These are phyloP conservation scores for Tuber indicum DNA, from an alignment of 495 filamentous ascomycete species.

Conservation along the genomic window DNA sequence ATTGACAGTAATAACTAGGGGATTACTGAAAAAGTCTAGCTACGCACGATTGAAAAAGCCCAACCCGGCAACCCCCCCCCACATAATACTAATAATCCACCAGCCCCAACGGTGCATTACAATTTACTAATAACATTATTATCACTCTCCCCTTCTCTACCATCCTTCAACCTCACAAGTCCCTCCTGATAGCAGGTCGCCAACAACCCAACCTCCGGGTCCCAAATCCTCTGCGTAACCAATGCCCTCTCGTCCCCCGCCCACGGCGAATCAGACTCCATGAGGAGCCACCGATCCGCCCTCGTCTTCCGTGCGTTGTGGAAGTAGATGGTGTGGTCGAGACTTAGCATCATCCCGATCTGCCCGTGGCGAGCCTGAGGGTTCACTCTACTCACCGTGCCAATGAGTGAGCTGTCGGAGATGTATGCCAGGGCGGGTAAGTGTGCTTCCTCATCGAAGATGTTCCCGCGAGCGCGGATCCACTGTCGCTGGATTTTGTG, in stretches of 20 bases:
- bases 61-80: neutral
- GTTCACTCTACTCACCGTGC: constrained; percentile 60
- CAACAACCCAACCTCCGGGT: constrained; percentile 70
- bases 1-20: no score
- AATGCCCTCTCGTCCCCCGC: constrained; percentile 80
- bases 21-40: neutral
- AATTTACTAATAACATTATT: constrained; percentile 13
- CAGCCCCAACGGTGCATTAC: neutral
- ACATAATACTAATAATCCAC: neutral
- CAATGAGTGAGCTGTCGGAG: constrained; percentile 85
- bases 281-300: constrained; percentile 91
- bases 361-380: constrained; percentile 42
- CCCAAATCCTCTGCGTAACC: constrained; percentile 81
- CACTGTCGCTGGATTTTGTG: constrained; percentile 65
- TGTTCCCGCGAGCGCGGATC: constrained; percentile 67
- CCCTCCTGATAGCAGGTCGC: constrained; percentile 82
- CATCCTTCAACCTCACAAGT: constrained; percentile 51
- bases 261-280: constrained; percentile 93
- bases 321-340: constrained; percentile 94
- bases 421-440: constrained; percentile 85
- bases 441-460: constrained; percentile 68
- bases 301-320: constrained; percentile 71
- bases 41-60: constrained; percentile 3
- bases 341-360: constrained; percentile 91
- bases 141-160: constrained; percentile 27